Evolutionary conservation across 805 yeast species (phyloP).

Genomic region (Metschnikowia borealis): DNA sequence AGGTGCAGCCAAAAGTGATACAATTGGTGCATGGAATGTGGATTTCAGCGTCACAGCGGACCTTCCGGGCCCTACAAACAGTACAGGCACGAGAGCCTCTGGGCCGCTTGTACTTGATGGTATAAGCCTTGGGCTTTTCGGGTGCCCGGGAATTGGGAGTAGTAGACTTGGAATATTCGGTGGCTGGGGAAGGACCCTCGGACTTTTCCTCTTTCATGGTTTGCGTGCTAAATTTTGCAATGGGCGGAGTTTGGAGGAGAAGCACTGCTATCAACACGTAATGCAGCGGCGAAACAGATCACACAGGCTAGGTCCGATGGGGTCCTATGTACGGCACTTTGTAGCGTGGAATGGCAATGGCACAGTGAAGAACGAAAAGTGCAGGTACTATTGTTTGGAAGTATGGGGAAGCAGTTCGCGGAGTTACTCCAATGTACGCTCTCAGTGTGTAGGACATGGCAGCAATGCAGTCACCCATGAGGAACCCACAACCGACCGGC

Average conservation of each 20-base stretch:
- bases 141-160: neutral
- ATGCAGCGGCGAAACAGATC: neutral
- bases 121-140: slow-evolving; percentile 41
- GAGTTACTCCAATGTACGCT: neutral
- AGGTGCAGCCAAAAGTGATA: slow-evolving; percentile 66
- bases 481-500: neutral
- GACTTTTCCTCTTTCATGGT: slow-evolving; percentile 4
- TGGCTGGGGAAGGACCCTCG: neutral
- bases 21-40: slow-evolving; percentile 59
- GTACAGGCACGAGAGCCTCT: slow-evolving; percentile 71
- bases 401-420: slow-evolving; percentile 4
- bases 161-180: neutral
- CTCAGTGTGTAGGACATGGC: neutral
- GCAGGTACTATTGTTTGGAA: neutral
- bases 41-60: slow-evolving; percentile 69
- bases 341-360: neutral
- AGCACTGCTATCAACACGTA: neutral
- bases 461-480: neutral
- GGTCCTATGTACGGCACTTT: neutral
- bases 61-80: slow-evolving; percentile 75
- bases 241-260: neutral
- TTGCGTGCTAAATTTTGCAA: neutral
- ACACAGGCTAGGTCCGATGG: neutral
- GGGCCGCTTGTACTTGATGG: slow-evolving; percentile 48
- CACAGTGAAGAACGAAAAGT: neutral